phyloP scores from a whole-genome alignment of 2,329 filamentous ascomycete species.

The Sarocladium strictum region DNA sequence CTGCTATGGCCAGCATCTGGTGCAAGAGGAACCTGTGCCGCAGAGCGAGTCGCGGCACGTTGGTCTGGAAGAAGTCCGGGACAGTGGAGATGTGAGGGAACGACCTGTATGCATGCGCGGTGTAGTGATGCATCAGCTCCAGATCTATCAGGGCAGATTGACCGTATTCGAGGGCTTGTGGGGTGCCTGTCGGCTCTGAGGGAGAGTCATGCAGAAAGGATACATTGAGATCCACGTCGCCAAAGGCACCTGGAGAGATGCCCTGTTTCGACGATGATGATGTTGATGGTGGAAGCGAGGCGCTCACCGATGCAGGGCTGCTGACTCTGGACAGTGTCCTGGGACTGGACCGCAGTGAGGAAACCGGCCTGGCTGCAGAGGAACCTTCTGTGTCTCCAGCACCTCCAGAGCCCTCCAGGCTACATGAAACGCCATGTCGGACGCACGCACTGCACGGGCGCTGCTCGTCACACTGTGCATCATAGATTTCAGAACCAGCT shows the following conservation, averaged over 20 bases:
- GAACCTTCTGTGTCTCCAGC: background rate
- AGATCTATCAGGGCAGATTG: background rate
- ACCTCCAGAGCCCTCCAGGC: background rate
- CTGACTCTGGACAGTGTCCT: background rate
- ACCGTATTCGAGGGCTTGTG: background rate
- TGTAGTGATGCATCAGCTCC: constrained; percentile 6
- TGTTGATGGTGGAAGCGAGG: no score
- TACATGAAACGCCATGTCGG: background rate
- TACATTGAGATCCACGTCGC: background rate
- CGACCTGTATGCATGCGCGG: background rate
- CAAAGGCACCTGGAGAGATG: background rate
- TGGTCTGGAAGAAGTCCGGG: background rate
- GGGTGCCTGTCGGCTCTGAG: background rate
- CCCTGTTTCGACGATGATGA: background rate
- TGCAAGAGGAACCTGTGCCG: background rate
- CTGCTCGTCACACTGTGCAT: constrained; percentile 1
- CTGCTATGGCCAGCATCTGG: background rate
- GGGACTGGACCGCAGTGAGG: background rate
- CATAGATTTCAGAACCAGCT: background rate
- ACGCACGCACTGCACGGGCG: constrained; percentile 2
- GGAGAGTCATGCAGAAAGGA: background rate
- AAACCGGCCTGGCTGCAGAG: background rate
- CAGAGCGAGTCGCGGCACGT: background rate
- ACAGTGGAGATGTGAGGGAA: background rate
- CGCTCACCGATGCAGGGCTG: background rate